Base-by-base conservation (phyloP, 768 basidiomycete genomes). In the Favolaschia claudopus region DNA sequence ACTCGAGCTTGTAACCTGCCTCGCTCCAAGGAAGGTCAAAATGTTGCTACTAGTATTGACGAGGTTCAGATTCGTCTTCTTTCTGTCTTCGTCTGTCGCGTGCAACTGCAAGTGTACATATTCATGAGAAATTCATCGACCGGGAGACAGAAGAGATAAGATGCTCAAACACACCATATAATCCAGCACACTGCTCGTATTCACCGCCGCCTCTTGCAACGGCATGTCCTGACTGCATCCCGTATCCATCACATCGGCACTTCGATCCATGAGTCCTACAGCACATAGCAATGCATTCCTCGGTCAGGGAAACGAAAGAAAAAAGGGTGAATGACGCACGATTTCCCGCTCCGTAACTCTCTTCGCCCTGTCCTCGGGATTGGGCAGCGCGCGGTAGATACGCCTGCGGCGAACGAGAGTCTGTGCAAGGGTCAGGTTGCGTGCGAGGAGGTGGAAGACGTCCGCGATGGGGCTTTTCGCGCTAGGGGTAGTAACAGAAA, bases 1-100 rank as follows among this genome's bases (percentile, higher is more conserved):
- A 22, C 55, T 58, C 5, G 61, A 63, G 13, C 55, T 58, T 3
- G 61, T 63, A 2, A 63, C 61, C n/a, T 63, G 61, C 8, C 61
- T 56, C 3, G 61, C 61, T 1, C 45, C 43, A 7, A 63, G 51
- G 56, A 63, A 63, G 1, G 61, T 63, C 1, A 63, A 9, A 2
- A 58, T 39, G 22, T 63, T 63, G 27, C 54, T n/a, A n/a, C n/a
- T n/a, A n/a, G n/a, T 15, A n/a, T 58, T 55, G 0, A 63, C 61
- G 22, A 58, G 50, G 6, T 51, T 36, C 2, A 58, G 45, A 12
- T 63, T 56, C 61, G 58, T 63, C 24, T 63, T 58, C 32, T 33
- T 47, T 0, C 61, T 56, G 12, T 63, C 45, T 22, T 63, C 61
- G 44, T 63, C 61, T 22, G 61, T 63, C 0, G 61, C 61, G 28